Percentiles rank a stretch among this genome's conserved stretches.
Conservation (phyloP, 768 basidiomycete species). For the Macrolepiota albuminosa region DNA sequence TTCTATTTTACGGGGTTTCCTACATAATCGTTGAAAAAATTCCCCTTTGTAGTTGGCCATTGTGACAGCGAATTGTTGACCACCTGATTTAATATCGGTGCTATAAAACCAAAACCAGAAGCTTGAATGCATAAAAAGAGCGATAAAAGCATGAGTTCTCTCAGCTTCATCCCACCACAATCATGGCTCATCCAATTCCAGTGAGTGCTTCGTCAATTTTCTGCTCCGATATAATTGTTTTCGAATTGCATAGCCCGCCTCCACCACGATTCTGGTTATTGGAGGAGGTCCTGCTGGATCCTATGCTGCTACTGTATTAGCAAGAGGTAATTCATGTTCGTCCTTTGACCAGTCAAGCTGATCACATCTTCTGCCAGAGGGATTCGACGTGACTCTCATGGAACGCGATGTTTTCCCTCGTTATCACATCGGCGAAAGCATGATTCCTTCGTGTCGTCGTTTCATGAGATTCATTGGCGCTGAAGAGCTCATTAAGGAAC, state of each 20-base stretch:
- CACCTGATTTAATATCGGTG: background rate
- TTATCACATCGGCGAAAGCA: conserved; percentile 37
- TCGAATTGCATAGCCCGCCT: conserved; percentile 14
- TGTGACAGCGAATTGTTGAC: too few species aligned
- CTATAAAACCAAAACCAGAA: too few species aligned
- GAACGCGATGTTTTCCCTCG: conserved; percentile 43
- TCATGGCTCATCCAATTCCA: background rate
- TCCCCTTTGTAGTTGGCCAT: background rate
- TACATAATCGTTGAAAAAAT: background rate
- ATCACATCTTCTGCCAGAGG: conserved; percentile 18
- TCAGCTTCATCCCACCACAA: background rate
- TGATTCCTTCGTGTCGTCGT: conserved; percentile 27
- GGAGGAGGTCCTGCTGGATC: conserved; percentile 44
- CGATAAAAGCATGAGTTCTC: background rate
- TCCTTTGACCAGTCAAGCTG: conserved; percentile 2
- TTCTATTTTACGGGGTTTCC: background rate
- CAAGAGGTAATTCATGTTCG: conserved; percentile 30
- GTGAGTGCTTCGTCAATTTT: background rate
- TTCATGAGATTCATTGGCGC: conserved; percentile 30
- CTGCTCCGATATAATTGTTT: background rate
- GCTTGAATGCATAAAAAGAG: background rate
- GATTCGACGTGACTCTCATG: conserved; percentile 48
- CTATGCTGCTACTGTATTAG: conserved; percentile 41
- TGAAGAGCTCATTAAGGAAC: conserved; percentile 22
- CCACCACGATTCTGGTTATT: conserved; percentile 28